Conservation (phyloP, 1,139 yeast species). For the Lodderomyces margitis region DNA sequence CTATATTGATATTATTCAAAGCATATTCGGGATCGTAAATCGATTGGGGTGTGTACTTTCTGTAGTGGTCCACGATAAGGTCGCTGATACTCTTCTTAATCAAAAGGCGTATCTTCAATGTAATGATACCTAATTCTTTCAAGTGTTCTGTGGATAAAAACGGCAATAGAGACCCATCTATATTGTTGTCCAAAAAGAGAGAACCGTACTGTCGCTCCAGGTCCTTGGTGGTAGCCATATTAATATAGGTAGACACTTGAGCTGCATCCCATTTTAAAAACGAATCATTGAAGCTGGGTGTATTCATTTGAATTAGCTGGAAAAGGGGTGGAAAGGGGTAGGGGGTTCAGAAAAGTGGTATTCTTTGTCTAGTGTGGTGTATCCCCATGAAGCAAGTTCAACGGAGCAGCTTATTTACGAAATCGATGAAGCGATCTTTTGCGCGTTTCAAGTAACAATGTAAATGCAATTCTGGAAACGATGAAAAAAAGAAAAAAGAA, state of each 20-base stretch:
- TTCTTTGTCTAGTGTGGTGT: background rate
- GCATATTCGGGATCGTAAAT: conserved; percentile 31
- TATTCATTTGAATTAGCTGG: background rate
- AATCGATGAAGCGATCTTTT: background rate
- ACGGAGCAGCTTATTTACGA: background rate
- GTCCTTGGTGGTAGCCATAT: conserved; percentile 22
- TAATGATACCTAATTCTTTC: conserved; percentile 53
- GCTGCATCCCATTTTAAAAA: conserved; percentile 50
- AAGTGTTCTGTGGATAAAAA: conserved; percentile 60
- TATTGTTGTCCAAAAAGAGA: conserved; percentile 51
- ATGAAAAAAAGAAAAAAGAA: background rate
- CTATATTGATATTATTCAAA: conserved; percentile 28
- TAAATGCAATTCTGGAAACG: background rate
- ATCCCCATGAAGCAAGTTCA: background rate
- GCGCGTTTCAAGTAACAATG: conserved; percentile 2
- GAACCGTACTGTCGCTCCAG: conserved; percentile 22
- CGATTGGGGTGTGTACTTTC: conserved; percentile 27
- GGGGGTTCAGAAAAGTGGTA: background rate
- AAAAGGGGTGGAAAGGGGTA: too few relatives aligned
- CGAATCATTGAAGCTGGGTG: conserved; percentile 29
- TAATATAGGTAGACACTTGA: conserved; percentile 40
- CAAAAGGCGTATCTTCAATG: conserved; percentile 41
- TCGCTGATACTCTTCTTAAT: conserved; percentile 51
- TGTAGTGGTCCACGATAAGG: conserved; percentile 36
- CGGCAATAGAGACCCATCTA: conserved; percentile 62